A percentile compares a stretch with the other conserved stretches of the same genome.
Conservation (phyloP, 1,139 yeast genomes). For the Kodamaea suecica region DNA sequence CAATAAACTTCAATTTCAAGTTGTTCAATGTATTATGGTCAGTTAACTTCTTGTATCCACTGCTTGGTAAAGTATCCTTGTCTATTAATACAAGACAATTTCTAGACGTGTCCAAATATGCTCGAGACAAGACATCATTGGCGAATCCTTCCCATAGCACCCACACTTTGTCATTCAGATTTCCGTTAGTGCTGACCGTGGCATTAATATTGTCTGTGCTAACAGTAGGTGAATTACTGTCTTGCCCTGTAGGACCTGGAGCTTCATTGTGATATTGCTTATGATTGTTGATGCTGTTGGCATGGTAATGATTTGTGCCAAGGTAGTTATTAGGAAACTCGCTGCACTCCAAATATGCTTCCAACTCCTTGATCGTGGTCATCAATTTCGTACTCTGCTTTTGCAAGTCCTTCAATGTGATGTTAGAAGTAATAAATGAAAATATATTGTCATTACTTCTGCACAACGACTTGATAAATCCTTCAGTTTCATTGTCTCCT, state of each 20-base stretch:
- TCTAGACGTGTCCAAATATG: slow-evolving; percentile 33
- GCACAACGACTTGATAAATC: slow-evolving; percentile 49
- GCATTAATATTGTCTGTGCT: slow-evolving; percentile 1
- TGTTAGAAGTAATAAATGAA: slow-evolving; percentile 44
- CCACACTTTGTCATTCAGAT: slow-evolving; percentile 4
- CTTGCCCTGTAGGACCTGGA: slow-evolving; percentile 1
- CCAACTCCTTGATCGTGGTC: slow-evolving; percentile 34
- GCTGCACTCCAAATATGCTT: slow-evolving; percentile 31
- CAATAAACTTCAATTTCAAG: slow-evolving; percentile 34
- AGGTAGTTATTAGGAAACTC: slow-evolving; percentile 40
- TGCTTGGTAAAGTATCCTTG: slow-evolving; percentile 15
- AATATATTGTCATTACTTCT: slow-evolving; percentile 45
- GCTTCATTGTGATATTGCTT: background rate
- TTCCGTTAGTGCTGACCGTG: background rate
- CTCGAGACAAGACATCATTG: slow-evolving; percentile 28
- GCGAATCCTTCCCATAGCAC: slow-evolving; percentile 17
- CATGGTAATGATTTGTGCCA: slow-evolving; percentile 7
- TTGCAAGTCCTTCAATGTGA: slow-evolving; percentile 47
- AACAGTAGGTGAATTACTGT: background rate
- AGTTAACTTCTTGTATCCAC: slow-evolving; percentile 14
- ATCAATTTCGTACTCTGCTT: slow-evolving; percentile 43
- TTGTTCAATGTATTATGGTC: slow-evolving; percentile 28
- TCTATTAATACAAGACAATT: slow-evolving; percentile 31
- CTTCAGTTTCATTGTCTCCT: slow-evolving; percentile 48
- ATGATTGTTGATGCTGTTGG: slow-evolving; percentile 9